Conservation (phyloP, 2,329 filamentous ascomycete species). For the Colletotrichum viniferum region DNA sequence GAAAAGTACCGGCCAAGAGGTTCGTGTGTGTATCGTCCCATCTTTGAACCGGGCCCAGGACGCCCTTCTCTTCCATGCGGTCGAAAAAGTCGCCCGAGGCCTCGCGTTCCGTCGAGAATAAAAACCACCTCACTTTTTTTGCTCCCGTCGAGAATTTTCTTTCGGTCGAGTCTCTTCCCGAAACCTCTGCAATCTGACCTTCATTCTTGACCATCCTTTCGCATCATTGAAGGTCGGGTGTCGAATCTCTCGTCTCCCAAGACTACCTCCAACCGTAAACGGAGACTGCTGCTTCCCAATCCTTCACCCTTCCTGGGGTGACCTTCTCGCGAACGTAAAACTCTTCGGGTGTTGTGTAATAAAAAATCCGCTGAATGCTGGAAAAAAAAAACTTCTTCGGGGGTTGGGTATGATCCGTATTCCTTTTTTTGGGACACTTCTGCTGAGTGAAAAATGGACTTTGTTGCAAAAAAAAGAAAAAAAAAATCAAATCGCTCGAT, state of each 20-base stretch:
- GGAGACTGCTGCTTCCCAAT: not conserved
- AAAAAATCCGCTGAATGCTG: constrained; percentile 27
- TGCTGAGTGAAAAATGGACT: constrained; percentile 35
- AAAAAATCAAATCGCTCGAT: constrained; percentile 44
- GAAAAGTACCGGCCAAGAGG: not conserved
- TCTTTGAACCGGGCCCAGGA: not conserved
- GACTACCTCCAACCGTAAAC: not conserved
- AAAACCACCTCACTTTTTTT: constrained; percentile 6
- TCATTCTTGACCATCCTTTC: not conserved
- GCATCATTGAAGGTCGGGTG: constrained; percentile 6
- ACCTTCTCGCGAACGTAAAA: constrained; percentile 18
- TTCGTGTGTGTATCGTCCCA: not conserved
- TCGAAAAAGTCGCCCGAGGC: not conserved
- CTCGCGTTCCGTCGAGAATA: not conserved
- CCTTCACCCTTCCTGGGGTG: constrained; percentile 15
- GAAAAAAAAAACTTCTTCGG: constrained; percentile 26
- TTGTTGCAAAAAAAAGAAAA: constrained; percentile 29
- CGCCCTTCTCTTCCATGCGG: not conserved
- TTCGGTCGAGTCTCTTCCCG: constrained; percentile 1
- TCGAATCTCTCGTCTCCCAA: constrained; percentile 11
- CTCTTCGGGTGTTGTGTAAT: constrained; percentile 25
- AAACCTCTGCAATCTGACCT: constrained; percentile 15
- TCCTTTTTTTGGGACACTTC: constrained; percentile 46
- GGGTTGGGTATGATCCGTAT: constrained; percentile 41
- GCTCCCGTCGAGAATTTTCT: constrained; percentile 4